Evolutionary conservation across 108 stramenopile species (phyloP).

Genomic region (Fragilaria radians): DNA sequence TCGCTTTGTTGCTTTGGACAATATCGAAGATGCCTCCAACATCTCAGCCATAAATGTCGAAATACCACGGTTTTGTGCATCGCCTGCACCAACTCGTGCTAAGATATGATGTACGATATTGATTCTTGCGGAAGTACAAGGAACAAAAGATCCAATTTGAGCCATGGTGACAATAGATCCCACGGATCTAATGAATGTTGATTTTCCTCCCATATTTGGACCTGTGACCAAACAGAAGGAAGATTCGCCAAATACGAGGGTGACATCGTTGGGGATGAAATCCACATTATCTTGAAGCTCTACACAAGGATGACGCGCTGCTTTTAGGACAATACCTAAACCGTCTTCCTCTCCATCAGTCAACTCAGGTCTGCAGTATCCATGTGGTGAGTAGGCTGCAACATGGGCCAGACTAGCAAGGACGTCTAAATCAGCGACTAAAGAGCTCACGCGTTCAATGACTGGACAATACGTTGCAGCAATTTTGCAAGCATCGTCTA

Average conservation of each 20-base stretch:
- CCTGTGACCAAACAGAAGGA: slow-evolving; percentile 91
- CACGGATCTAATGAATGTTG: slow-evolving; percentile 92
- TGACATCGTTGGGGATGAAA: slow-evolving; percentile 95
- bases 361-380: slow-evolving; percentile 85
- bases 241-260: slow-evolving; percentile 51
- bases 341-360: slow-evolving; percentile 80
- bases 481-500: slow-evolving; percentile 68
- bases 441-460: slow-evolving; percentile 49
- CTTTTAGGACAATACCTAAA: slow-evolving; percentile 67
- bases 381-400: slow-evolving; percentile 77
- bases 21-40: slow-evolving; percentile 92
- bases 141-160: slow-evolving; percentile 91
- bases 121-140: slow-evolving; percentile 74
- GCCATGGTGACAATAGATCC: slow-evolving; percentile 94
- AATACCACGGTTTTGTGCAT: slow-evolving; percentile 90
- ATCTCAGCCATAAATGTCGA: slow-evolving; percentile 99
- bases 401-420: slow-evolving; percentile 73
- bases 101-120: slow-evolving; percentile 89
- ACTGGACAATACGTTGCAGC: slow-evolving; percentile 83
- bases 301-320: slow-evolving; percentile 95
- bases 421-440: slow-evolving; percentile 80
- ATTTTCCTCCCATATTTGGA: slow-evolving; percentile 96
- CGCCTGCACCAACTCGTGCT: slow-evolving; percentile 94
- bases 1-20: slow-evolving; percentile 77
- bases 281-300: slow-evolving; percentile 86